Evolutionary conservation across 192 early-diverging fungal species (phyloP), one percentile per base, ranked within the genome.

Genomic region (Gonapodya sp.): DNA sequence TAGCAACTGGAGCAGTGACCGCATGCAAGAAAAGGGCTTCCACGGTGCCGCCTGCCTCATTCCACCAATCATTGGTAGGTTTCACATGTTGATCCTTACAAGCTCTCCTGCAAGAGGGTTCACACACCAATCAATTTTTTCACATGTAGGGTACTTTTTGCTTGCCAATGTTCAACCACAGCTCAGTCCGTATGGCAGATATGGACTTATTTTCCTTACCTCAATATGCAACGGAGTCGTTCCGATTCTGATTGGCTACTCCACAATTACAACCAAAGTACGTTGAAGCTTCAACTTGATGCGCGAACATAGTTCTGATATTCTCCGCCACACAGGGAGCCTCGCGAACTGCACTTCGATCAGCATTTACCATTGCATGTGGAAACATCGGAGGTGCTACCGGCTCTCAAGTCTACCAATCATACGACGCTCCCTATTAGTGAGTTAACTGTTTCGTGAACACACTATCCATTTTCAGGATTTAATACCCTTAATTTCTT

Each of bases 311-410:
- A n/a, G n/a, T n/a, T n/a, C n/a, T n/a, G n/a, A n/a, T n/a, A n/a
- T n/a, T n/a, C n/a, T n/a, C n/a, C n/a, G n/a, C 75, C 75, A 34
- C 34, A 18, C 2, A 18, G 31, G 75, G 75, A 16, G 34, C 75
- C 18, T 31, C 8, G 8, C 18, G 34, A 2, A 77, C 18, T 2
- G 75, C 75, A 16, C 46, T 64, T 8, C 46, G 46, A 64, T 16
- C 8, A 16, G 46, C 46, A 2, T 36, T 73, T 36, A 83, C 83
- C 35, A 80, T 85, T 30, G 81, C 84, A 2, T 31, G 81, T 32
- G 84, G 84, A 30, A 84, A 82, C 35, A 83, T 85, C 33, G 84
- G 84, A 33, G 84, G 84, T 35, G 82, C 80, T 24, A 81, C 83
- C 75, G 84, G 84, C 36, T 82, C 82, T 1, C 84, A 85, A 36